Percentiles rank a stretch among this genome's conserved stretches.
phyloP scores from a whole-genome alignment of 306 rosid species.

The Castanospermum australe region DNA sequence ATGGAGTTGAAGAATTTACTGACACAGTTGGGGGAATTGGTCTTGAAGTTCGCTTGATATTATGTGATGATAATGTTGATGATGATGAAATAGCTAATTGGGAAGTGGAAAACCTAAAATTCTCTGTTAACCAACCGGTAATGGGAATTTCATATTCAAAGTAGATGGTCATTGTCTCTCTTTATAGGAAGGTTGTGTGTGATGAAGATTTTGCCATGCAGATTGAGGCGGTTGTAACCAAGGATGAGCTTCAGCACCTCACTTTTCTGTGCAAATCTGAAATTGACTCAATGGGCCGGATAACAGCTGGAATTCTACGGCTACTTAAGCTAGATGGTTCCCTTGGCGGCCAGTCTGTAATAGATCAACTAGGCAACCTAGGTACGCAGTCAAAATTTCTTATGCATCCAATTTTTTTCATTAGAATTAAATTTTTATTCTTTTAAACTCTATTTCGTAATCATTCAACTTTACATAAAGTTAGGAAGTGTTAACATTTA shows the following conservation, averaged over 20 bases:
- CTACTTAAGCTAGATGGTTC: constrained; percentile 86
- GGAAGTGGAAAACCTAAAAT: constrained; percentile 77
- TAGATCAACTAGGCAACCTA: constrained; percentile 79
- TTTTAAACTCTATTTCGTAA: neutral
- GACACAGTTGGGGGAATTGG: constrained; percentile 59
- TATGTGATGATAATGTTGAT: constrained; percentile 48
- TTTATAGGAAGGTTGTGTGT: constrained; percentile 17
- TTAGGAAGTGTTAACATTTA: neutral
- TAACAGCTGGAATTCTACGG: constrained; percentile 76
- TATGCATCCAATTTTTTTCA: neutral
- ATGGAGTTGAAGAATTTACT: constrained; percentile 52
- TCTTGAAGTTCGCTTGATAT: constrained; percentile 61
- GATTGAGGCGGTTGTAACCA: constrained; percentile 81
- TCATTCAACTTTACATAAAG: neutral
- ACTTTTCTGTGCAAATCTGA: constrained; percentile 82
- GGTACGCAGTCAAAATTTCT: constrained; percentile 49
- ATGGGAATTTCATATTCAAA: constrained; percentile 23
- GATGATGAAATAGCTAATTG: constrained; percentile 64
- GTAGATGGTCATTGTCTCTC: neutral
- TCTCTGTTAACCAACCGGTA: constrained; percentile 80
- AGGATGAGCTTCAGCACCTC: constrained; percentile 84
- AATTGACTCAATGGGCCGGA: constrained; percentile 90
- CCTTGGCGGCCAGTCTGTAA: constrained; percentile 81
- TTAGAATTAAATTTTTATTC: constrained; percentile 1
- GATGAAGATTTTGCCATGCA: constrained; percentile 35